phyloP scores from a whole-genome alignment of 2,329 filamentous ascomycete species.

The Aspergillus quadricinctus region DNA sequence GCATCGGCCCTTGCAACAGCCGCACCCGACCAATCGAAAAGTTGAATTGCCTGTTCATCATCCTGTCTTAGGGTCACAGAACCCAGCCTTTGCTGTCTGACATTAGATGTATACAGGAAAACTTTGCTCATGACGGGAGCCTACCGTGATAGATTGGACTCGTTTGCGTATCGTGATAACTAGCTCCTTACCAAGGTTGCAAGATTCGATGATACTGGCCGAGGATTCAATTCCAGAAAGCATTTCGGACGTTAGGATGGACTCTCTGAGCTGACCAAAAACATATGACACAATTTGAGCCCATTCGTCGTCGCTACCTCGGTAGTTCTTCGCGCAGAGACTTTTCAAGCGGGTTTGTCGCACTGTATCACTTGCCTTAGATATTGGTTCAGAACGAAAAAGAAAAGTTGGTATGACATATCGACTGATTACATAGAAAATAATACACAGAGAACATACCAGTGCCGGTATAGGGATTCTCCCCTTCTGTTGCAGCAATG shows the following conservation, averaged over 20 bases:
- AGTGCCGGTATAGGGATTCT: constrained; percentile 48
- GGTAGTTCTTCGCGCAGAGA: constrained; percentile 41
- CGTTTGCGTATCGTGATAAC: constrained; percentile 40
- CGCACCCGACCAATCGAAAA: constrained; percentile 54
- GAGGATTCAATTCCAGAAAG: constrained; percentile 28
- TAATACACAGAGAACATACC: constrained; percentile 29
- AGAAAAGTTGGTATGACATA: not conserved
- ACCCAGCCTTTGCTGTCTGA: constrained; percentile 49
- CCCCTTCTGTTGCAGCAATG: constrained; percentile 56
- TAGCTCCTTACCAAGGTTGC: constrained; percentile 31
- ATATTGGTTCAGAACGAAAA: not conserved
- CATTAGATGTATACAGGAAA: constrained; percentile 12
- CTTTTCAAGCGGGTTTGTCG: constrained; percentile 32
- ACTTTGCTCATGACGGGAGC: constrained; percentile 14
- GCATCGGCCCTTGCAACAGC: constrained; percentile 43
- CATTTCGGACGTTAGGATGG: constrained; percentile 13
- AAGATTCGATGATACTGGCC: constrained; percentile 22
- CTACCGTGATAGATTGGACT: constrained; percentile 47
- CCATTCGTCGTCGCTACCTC: constrained; percentile 43
- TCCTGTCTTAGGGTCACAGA: constrained; percentile 49
- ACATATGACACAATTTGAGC: constrained; percentile 30
- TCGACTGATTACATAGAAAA: not conserved
- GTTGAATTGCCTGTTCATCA: constrained; percentile 52
- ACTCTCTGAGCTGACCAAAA: constrained; percentile 26
- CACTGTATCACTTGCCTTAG: constrained; percentile 28